Percentiles rank a stretch among this genome's conserved stretches.
Evolutionary conservation across 352 stramenopile genomes (phyloP).

Genomic region (Thalassiosira mediterranea): DNA sequence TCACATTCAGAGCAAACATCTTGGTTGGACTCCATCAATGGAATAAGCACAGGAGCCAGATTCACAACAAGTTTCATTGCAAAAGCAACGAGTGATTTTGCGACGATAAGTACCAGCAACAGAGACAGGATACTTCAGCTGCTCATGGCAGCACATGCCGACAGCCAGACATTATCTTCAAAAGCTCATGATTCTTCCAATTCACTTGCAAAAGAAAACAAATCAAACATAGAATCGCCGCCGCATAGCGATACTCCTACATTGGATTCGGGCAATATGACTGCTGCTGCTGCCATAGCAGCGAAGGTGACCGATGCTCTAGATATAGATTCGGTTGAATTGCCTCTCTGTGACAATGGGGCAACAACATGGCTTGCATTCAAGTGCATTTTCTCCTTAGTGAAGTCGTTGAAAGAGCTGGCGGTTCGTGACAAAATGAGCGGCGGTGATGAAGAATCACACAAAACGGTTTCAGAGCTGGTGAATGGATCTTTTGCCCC

Average conservation of each 20-base stretch:
- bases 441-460: slow-evolving; percentile 6
- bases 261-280: slow-evolving; percentile 34
- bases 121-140: slow-evolving; percentile 76
- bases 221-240: slow-evolving; percentile 10
- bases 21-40: slow-evolving; percentile 34
- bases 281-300: slow-evolving; percentile 35
- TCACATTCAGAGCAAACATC: slow-evolving; percentile 48
- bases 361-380: slow-evolving; percentile 65
- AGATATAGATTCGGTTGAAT: slow-evolving; percentile 33
- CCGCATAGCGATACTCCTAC: slow-evolving; percentile 1
- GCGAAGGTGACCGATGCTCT: slow-evolving; percentile 49
- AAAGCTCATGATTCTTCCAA: slow-evolving; percentile 11
- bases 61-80: slow-evolving; percentile 45
- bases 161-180: slow-evolving; percentile 13
- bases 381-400: slow-evolving; percentile 52
- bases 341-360: slow-evolving; percentile 52
- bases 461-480: slow-evolving; percentile 20
- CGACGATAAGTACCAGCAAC: slow-evolving; percentile 78
- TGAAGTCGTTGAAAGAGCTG: slow-evolving; percentile 48
- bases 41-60: slow-evolving; percentile 1
- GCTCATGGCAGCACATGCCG: slow-evolving; percentile 54
- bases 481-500: slow-evolving; percentile 74
- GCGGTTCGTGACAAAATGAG: slow-evolving; percentile 17
- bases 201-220: not conserved
- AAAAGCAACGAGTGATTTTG: slow-evolving; percentile 79